Conservation (phyloP, 345 rosid species). For the Populus ilicifolia region DNA sequence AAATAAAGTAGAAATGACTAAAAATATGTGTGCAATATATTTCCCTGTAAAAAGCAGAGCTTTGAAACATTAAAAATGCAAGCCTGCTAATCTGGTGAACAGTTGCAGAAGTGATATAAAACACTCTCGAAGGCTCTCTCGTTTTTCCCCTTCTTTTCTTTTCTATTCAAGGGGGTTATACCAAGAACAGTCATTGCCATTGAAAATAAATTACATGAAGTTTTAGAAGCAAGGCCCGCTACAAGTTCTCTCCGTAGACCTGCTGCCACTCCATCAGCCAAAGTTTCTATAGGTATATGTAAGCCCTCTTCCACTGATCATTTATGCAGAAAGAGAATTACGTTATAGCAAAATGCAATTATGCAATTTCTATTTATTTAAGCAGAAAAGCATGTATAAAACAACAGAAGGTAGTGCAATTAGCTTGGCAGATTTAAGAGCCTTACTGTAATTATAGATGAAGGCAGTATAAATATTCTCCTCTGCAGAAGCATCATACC, state of each 20-base stretch:
- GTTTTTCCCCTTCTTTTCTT: not conserved
- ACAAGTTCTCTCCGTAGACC: constrained; percentile 94
- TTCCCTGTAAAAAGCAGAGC: not conserved
- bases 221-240: constrained; percentile 74
- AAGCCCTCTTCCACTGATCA: constrained; percentile 90
- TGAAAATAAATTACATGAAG: constrained; percentile 39
- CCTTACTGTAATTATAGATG: not conserved
- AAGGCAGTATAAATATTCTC: not conserved
- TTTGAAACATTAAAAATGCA: not conserved
- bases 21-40: too few species aligned
- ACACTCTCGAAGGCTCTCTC: not conserved
- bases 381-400: not conserved
- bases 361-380: not conserved
- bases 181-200: not conserved
- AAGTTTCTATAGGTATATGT: constrained; percentile 84
- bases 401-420: not conserved
- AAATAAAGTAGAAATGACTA: too few species aligned
- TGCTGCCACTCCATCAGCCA: constrained; percentile 97
- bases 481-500: constrained; percentile 39
- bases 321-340: constrained; percentile 10
- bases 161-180: not conserved
- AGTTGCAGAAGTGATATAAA: not conserved
- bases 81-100: not conserved
- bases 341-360: not conserved
- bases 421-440: not conserved